Percentiles rank a stretch among this genome's conserved stretches.
These are phyloP conservation scores for Dendrobium chrysotoxum DNA, from an alignment of 106 monocot genomes.

Conservation along the genomic window DNA sequence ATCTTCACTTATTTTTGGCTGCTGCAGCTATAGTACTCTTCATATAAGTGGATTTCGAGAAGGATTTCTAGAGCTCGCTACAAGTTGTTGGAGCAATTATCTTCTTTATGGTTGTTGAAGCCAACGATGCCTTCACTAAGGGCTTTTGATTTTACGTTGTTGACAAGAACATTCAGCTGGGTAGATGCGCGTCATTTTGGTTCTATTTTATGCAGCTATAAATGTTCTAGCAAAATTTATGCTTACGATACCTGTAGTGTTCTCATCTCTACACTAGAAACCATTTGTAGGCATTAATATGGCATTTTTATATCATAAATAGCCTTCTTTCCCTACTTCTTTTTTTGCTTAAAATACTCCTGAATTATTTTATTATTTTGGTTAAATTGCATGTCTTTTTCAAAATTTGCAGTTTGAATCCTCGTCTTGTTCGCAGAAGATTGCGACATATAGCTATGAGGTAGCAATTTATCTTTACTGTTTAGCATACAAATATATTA, in stretches of 20 bases:
- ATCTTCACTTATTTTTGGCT: too few species aligned
- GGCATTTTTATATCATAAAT: too few species aligned
- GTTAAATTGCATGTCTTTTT: neutral
- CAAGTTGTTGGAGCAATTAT: too few species aligned
- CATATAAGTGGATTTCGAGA: too few species aligned
- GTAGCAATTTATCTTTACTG: slow-evolving; percentile 23
- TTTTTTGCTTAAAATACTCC: too few species aligned
- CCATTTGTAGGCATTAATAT: too few species aligned
- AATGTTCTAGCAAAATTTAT: neutral
- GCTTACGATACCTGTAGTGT: neutral
- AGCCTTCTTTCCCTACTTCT: too few species aligned
- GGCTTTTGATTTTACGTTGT: neutral
- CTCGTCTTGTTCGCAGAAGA: slow-evolving; percentile 86
- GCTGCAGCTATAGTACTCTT: too few species aligned
- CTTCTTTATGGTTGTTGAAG: neutral
- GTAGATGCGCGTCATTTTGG: neutral
- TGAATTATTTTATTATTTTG: neutral
- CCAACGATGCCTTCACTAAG: neutral
- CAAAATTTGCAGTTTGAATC: slow-evolving; percentile 56
- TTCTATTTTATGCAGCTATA: neutral
- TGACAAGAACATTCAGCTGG: neutral
- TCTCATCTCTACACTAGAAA: neutral
- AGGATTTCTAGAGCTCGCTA: too few species aligned
- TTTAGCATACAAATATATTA: neutral
- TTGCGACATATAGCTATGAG: slow-evolving; percentile 80